These are phyloP conservation scores for Aspergillus diversus DNA, from an alignment of 495 filamentous ascomycete genomes.

Conservation along the genomic window DNA sequence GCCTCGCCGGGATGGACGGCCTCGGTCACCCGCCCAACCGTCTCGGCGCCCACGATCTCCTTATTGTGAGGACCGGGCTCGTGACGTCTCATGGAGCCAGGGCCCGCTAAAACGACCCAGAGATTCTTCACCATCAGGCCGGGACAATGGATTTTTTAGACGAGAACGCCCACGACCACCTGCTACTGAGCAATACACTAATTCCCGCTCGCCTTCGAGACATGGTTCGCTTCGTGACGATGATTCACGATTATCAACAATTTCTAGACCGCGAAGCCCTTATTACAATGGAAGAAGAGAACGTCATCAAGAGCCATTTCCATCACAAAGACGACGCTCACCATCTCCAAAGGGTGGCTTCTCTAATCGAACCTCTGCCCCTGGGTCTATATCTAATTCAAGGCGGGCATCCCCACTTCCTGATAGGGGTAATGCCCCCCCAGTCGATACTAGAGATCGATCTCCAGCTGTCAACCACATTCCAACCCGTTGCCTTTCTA, in stretches of 20 bases:
- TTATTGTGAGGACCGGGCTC: conserved; percentile 37
- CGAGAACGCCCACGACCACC: conserved; percentile 27
- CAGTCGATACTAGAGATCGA: conserved; percentile 27
- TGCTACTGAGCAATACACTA: conserved; percentile 28
- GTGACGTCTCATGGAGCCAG: conserved; percentile 38
- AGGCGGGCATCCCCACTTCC: conserved; percentile 42
- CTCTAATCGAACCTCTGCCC: conserved; percentile 36
- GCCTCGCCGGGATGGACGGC: conserved; percentile 51
- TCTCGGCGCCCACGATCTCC: conserved; percentile 53
- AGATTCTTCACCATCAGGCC: conserved; percentile 37
- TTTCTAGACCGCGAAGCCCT: conserved; percentile 32
- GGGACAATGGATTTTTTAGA: conserved; percentile 31
- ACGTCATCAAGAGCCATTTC: conserved; percentile 17
- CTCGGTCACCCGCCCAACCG: conserved; percentile 42
- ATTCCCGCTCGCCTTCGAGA: conserved; percentile 38
- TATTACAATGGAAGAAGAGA: conserved; percentile 26
- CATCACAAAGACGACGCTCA: conserved; percentile 28
- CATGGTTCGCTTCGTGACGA: conserved; percentile 20
- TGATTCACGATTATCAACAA: conserved; percentile 15
- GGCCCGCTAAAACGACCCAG: conserved; percentile 37
- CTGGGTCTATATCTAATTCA: conserved; percentile 43
- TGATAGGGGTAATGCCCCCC: conserved; percentile 29
- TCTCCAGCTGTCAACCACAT: conserved; percentile 30
- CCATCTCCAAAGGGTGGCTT: conserved; percentile 33
- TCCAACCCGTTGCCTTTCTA: conserved; percentile 13